These are phyloP conservation scores for Dittrichia graveolens DNA, from an alignment of 129 eudicot species.

Conservation along the genomic window DNA sequence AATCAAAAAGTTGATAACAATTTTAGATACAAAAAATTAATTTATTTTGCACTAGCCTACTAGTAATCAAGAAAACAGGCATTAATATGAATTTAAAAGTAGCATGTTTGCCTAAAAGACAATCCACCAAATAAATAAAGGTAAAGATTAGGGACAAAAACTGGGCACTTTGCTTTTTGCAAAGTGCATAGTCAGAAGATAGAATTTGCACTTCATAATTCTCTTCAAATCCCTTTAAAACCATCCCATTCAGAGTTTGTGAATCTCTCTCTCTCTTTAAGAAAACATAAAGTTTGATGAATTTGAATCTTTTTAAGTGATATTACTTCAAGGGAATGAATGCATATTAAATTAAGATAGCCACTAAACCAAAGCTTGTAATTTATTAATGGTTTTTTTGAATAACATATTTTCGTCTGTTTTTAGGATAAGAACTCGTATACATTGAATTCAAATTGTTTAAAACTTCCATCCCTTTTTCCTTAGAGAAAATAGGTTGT, in stretches of 20 bases:
- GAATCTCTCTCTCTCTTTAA: constrained; percentile 12
- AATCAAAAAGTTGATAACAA: no score
- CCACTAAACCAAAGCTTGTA: no score
- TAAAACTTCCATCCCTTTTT: neutral
- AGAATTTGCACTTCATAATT: constrained; percentile 31
- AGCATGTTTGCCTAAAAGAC: constrained; percentile 17
- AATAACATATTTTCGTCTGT: no score
- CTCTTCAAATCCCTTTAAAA: constrained; percentile 12
- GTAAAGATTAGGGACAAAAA: constrained; percentile 28
- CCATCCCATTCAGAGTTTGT: constrained; percentile 17
- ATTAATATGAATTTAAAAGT: neutral
- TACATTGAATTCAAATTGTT: no score
- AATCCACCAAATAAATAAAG: constrained; percentile 42
- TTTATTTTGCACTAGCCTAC: neutral
- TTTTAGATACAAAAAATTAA: neutral
- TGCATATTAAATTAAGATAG: no score
- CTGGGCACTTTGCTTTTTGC: constrained; percentile 29
- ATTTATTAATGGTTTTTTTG: no score
- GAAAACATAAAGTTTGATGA: neutral
- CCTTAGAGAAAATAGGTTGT: neutral
- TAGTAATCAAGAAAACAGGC: neutral
- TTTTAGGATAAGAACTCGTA: no score
- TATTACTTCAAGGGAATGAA: neutral
- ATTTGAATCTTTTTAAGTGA: neutral
- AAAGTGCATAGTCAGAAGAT: constrained; percentile 31